Percentiles rank a stretch among this genome's conserved stretches.
Conservation (phyloP, 371 early-diverging fungal species). For the Phascolomyces articulosus region DNA sequence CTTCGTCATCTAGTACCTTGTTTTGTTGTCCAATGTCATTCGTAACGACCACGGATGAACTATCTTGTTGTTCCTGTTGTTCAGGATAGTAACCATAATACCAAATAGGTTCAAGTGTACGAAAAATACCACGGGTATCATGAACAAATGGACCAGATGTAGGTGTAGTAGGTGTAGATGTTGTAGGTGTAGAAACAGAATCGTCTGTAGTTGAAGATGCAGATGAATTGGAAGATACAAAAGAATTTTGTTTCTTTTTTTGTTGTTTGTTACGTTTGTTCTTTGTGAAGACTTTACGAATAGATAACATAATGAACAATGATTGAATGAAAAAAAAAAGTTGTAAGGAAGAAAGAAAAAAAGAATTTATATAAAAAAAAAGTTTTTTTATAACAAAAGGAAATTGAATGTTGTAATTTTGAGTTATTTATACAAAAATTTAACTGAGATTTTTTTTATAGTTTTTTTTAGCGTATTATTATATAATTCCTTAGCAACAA, state of each 20-base stretch:
- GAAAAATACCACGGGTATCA: constrained; percentile 43
- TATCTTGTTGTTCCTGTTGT: background rate
- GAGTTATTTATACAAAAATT: constrained; percentile 3
- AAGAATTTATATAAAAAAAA: too few relatives aligned
- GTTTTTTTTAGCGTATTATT: too few relatives aligned
- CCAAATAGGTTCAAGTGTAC: constrained; percentile 49
- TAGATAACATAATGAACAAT: background rate
- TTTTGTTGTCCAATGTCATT: too few relatives aligned
- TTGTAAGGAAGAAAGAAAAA: background rate
- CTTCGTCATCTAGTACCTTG: too few relatives aligned
- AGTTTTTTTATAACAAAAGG: background rate
- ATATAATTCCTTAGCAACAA: too few relatives aligned
- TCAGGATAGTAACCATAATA: constrained; percentile 21
- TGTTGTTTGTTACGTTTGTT: constrained; percentile 3
- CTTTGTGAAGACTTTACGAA: background rate
- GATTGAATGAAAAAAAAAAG: background rate
- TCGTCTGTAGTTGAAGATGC: constrained; percentile 18
- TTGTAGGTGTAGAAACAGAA: constrained; percentile 19
- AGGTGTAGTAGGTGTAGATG: constrained; percentile 30
- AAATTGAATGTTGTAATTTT: background rate
- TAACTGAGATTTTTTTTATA: too few relatives aligned
- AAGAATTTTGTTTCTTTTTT: background rate
- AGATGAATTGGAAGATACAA: constrained; percentile 1
- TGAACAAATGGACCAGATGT: constrained; percentile 18
- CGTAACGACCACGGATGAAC: too few relatives aligned